phyloP scores from a whole-genome alignment of 2,329 filamentous ascomycete species.

The Nemania serpens region DNA sequence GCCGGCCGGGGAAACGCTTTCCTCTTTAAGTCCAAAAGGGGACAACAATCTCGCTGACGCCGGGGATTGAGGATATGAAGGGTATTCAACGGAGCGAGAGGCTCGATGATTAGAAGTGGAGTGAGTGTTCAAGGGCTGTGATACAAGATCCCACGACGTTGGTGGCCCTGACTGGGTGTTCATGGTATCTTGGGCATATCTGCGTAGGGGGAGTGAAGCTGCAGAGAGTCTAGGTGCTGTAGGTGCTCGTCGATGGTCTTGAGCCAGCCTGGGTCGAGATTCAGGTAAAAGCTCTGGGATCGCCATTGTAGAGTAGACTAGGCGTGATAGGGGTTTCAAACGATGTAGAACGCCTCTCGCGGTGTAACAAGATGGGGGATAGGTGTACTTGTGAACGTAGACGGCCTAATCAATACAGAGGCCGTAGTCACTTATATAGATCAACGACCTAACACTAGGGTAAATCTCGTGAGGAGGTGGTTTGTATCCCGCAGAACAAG shows the following conservation, averaged over 20 bases:
- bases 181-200: not conserved
- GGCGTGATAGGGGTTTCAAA: slow-evolving; percentile 10
- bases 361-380: not conserved
- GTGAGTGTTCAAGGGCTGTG: slow-evolving; percentile 24
- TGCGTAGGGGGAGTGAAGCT: not conserved
- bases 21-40: slow-evolving; percentile 23
- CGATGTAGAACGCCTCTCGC: slow-evolving; percentile 1
- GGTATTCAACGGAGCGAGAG: slow-evolving; percentile 29
- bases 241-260: not conserved
- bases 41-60: slow-evolving; percentile 28
- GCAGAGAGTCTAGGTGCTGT: not conserved
- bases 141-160: not conserved
- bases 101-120: slow-evolving; percentile 28
- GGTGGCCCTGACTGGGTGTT: not conserved
- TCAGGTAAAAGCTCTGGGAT: not conserved
- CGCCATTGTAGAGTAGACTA: slow-evolving; percentile 7
- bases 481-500: slow-evolving; percentile 31
- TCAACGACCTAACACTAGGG: slow-evolving; percentile 35
- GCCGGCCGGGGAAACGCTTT: not conserved
- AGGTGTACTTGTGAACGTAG: slow-evolving; percentile 30
- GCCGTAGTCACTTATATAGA: slow-evolving; percentile 37
- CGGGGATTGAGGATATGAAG: slow-evolving; percentile 22
- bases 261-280: not conserved
- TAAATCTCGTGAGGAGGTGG: slow-evolving; percentile 34
- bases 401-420: slow-evolving; percentile 12